phyloP scores from a whole-genome alignment of 176 grass and related monocot genomes.

The Tillandsia fasciculata region DNA sequence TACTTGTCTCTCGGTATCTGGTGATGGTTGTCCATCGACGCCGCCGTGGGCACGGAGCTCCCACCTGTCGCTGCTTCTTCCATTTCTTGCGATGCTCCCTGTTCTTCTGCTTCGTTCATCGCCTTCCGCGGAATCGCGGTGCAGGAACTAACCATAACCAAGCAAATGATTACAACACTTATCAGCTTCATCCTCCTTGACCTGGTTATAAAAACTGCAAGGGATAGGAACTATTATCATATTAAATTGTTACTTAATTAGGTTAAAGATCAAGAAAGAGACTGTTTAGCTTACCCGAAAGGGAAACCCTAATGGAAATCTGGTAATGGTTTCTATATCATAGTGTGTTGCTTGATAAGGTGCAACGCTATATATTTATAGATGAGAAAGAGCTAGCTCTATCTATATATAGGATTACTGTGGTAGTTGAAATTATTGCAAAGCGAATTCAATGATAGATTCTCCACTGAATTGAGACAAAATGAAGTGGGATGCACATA shows the following conservation, averaged over 20 bases:
- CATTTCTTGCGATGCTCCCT: background rate
- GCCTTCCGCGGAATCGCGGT: constrained; percentile 11
- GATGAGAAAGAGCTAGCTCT: constrained; percentile 7
- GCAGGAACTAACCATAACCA: constrained; percentile 15
- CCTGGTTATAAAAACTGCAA: constrained; percentile 8
- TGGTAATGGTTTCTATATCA: background rate
- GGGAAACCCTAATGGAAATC: constrained; percentile 20
- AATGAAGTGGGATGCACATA: constrained; percentile 21
- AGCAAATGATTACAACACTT: constrained; percentile 2
- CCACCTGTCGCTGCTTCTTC: background rate
- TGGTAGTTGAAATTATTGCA: constrained; percentile 21
- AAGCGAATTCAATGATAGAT: constrained; percentile 14
- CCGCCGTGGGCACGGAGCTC: background rate
- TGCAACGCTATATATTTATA: constrained; percentile 19
- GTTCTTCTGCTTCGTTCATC: constrained; percentile 6
- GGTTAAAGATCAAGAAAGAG: background rate
- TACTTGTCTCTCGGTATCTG: constrained; percentile 35
- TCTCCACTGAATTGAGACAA: constrained; percentile 26
- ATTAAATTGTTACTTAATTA: background rate
- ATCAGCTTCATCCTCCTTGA: constrained; percentile 18
- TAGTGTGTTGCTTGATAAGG: constrained; percentile 18
- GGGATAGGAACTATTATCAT: background rate
- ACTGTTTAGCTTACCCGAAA: constrained; percentile 23
- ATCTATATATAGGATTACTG: constrained; percentile 11
- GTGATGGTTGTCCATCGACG: constrained; percentile 25